phyloP scores from a whole-genome alignment of 805 yeast species.

The Candida vaughaniae region DNA sequence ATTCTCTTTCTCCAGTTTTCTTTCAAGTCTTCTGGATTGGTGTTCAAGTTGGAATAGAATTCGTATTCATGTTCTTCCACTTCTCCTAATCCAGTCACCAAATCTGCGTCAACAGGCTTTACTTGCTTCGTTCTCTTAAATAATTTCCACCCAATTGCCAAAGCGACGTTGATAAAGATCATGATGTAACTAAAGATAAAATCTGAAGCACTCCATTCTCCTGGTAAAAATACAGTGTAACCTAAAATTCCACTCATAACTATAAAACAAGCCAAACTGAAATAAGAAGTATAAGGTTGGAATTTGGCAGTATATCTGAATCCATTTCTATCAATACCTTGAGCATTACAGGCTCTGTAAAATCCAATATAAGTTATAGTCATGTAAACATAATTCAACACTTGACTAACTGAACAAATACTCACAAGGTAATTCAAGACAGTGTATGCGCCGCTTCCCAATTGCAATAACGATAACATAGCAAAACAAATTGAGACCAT shows the following conservation, averaged over 20 bases:
- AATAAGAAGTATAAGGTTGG: slow-evolving; percentile 37
- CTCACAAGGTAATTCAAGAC: slow-evolving; percentile 47
- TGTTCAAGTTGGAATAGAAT: slow-evolving; percentile 10
- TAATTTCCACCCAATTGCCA: slow-evolving; percentile 36
- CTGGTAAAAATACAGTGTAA: slow-evolving; percentile 63
- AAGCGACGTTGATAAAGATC: slow-evolving; percentile 49
- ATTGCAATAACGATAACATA: slow-evolving; percentile 24
- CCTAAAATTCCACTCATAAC: slow-evolving; percentile 60
- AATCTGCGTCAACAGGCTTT: slow-evolving; percentile 46
- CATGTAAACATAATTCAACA: slow-evolving; percentile 48
- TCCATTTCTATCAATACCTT: slow-evolving; percentile 35
- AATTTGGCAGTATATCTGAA: slow-evolving; percentile 44
- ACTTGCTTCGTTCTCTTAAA: slow-evolving; percentile 34
- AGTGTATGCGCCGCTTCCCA: slow-evolving; percentile 24
- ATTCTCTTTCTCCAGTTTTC: slow-evolving; percentile 4
- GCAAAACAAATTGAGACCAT: slow-evolving; percentile 29
- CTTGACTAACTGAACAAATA: slow-evolving; percentile 47
- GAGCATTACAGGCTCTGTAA: slow-evolving; percentile 40
- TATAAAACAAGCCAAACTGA: slow-evolving; percentile 30
- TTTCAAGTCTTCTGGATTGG: slow-evolving; percentile 5
- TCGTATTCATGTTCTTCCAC: slow-evolving; percentile 50
- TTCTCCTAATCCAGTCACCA: slow-evolving; percentile 43
- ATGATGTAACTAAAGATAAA: slow-evolving; percentile 73
- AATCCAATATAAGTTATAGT: slow-evolving; percentile 45
- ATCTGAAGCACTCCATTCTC: slow-evolving; percentile 53